These are phyloP conservation scores for Ogataea methanolica DNA, from an alignment of 805 yeast genomes.

Conservation along the genomic window DNA sequence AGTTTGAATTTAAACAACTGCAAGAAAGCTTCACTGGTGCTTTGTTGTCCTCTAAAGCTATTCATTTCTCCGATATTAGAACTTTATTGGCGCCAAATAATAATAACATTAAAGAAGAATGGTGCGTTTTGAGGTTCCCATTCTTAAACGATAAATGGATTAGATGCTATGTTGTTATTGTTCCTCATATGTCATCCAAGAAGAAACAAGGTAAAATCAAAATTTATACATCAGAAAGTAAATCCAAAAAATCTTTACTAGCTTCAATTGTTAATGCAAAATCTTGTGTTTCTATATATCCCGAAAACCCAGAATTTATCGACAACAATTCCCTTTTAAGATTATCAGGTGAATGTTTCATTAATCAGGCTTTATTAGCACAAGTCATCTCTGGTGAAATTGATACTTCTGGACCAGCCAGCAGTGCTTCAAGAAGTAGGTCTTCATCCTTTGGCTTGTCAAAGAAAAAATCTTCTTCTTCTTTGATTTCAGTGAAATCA, in stretches of 20 bases:
- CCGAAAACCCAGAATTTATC: conserved; percentile 52
- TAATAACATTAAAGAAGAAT: conserved; percentile 45
- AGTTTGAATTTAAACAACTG: conserved; percentile 50
- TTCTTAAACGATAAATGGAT: conserved; percentile 57
- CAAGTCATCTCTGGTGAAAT: conserved; percentile 19
- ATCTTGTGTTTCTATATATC: conserved; percentile 52
- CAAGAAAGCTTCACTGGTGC: conserved; percentile 67
- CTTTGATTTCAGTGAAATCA: conserved; percentile 17
- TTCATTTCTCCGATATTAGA: conserved; percentile 52
- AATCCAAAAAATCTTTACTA: conserved; percentile 46
- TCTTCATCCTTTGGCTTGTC: conserved; percentile 22
- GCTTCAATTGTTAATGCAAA: conserved; percentile 42
- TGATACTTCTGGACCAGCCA: conserved; percentile 10
- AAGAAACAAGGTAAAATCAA: conserved; percentile 46
- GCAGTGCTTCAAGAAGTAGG: conserved; percentile 20
- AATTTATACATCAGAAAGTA: conserved; percentile 46
- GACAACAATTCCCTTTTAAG: conserved; percentile 54
- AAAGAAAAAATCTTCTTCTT: conserved; percentile 26
- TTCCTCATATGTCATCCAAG: conserved; percentile 40
- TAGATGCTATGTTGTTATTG: conserved; percentile 45
- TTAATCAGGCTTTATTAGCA: conserved; percentile 34
- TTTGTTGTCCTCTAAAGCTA: conserved; percentile 52
- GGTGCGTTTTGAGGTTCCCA: conserved; percentile 61
- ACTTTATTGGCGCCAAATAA: conserved; percentile 50
- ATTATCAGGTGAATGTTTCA: conserved; percentile 48